Percentiles rank a stretch among this genome's conserved stretches.
phyloP scores from a whole-genome alignment of 768 basidiomycete species.

The Russula griseocarnosa region DNA sequence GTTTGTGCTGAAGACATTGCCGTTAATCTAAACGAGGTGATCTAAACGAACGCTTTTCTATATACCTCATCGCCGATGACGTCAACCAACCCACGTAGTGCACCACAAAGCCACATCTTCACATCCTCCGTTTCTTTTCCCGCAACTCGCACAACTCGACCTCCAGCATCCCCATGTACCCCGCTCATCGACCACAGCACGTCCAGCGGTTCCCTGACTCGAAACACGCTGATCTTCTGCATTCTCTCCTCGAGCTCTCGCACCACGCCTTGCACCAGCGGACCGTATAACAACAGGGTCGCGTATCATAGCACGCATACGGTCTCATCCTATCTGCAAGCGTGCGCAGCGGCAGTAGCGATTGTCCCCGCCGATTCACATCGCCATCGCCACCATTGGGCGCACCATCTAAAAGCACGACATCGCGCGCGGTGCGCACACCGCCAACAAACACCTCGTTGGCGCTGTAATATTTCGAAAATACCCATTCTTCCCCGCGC shows the following conservation, averaged over 20 bases:
- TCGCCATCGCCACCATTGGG: not conserved
- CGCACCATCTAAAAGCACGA: slow-evolving; percentile 59
- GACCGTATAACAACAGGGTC: slow-evolving; percentile 76
- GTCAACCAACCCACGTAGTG: slow-evolving; percentile 48
- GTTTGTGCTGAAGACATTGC: not conserved
- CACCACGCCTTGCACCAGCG: slow-evolving; percentile 48
- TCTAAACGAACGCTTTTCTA: slow-evolving; percentile 53
- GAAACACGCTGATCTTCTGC: slow-evolving; percentile 58
- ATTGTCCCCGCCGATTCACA: slow-evolving; percentile 3
- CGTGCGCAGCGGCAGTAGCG: slow-evolving; percentile 40
- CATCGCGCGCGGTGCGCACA: slow-evolving; percentile 68
- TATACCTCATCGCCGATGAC: slow-evolving; percentile 63
- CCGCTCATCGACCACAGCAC: slow-evolving; percentile 81
- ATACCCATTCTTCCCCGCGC: slow-evolving; percentile 87
- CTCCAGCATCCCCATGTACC: slow-evolving; percentile 42
- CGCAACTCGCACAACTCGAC: slow-evolving; percentile 67
- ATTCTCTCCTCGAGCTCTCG: slow-evolving; percentile 48
- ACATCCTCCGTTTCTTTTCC: slow-evolving; percentile 75
- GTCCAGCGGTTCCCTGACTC: slow-evolving; percentile 46
- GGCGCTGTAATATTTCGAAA: slow-evolving; percentile 75
- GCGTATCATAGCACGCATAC: slow-evolving; percentile 92
- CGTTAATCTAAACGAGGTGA: slow-evolving; percentile 46
- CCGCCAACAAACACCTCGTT: slow-evolving; percentile 77
- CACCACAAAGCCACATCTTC: slow-evolving; percentile 60
- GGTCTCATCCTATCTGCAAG: slow-evolving; percentile 64